A percentile compares a stretch with the other conserved stretches of the same genome.
These are phyloP conservation scores for Mycena filopes DNA, from an alignment of 768 basidiomycete genomes.

Conservation along the genomic window DNA sequence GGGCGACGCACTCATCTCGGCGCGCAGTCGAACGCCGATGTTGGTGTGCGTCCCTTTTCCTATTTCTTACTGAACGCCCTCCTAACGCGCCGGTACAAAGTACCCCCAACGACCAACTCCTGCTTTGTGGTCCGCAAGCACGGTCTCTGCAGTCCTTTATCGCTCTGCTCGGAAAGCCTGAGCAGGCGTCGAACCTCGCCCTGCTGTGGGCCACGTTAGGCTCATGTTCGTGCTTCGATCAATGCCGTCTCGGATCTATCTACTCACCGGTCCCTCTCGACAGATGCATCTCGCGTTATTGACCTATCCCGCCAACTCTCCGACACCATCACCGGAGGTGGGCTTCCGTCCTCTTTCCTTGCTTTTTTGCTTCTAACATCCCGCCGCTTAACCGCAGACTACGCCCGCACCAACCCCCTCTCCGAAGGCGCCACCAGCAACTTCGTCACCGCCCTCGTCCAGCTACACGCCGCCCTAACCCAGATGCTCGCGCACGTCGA, in stretches of 20 bases:
- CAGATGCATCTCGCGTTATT: slow-evolving; percentile 12
- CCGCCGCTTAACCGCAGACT: slow-evolving; percentile 4
- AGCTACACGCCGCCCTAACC: slow-evolving; percentile 7
- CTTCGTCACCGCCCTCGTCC: slow-evolving; percentile 10
- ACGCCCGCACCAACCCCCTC: slow-evolving; percentile 21
- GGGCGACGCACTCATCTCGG: slow-evolving; percentile 1
- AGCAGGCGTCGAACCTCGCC: not conserved
- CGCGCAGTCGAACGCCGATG: slow-evolving; percentile 4
- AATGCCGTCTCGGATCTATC: not conserved
- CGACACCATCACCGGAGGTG: slow-evolving; percentile 25
- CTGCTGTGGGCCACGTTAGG: slow-evolving; percentile 1
- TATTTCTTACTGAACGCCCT: too few species aligned
- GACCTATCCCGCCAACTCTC: slow-evolving; percentile 10
- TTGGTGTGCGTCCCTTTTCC: slow-evolving; percentile 7
- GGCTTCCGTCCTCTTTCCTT: not conserved
- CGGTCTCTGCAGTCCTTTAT: slow-evolving; percentile 2
- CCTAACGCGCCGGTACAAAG: not conserved
- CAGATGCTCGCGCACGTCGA: slow-evolving; percentile 22
- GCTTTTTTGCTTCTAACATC: not conserved
- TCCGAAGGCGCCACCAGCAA: slow-evolving; percentile 16
- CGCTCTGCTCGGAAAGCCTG: slow-evolving; percentile 4
- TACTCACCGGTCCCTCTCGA: not conserved
- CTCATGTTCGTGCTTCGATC: slow-evolving; percentile 1
- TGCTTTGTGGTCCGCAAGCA: slow-evolving; percentile 20
- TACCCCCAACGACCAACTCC: slow-evolving; percentile 16